Evolutionary conservation across 73 alveolate genomes (phyloP), one percentile per base, ranked within the genome.

Genomic region (Paramecium pentaurelia): DNA sequence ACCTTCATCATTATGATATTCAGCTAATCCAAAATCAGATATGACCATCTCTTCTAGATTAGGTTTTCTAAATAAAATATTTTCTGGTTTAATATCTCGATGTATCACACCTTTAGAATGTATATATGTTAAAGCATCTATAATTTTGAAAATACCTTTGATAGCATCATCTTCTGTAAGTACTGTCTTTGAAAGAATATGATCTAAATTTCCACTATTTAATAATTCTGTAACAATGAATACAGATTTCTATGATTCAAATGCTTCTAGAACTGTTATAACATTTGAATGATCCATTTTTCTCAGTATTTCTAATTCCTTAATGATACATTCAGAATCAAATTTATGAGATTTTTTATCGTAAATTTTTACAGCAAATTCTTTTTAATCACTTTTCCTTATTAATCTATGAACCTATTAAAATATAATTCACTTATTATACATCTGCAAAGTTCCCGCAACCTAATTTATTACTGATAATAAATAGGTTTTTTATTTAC

Each of bases 81-180:
- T 89, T 30, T 89, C 90, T 47, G 94, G 92, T 71, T 89, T 89
- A 14, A 89, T 89, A 49, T 89, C 94, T 89, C 94, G 47, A 36
- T 89, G 94, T 12, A 89, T 58, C 9, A 89, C 83, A 12, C 92
- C 92, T 25, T 71, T 42, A 18, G 86, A 25, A n/a, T 89, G 94
- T 8, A 89, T 64, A 42, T 60, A 60, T 14, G 60, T 49, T 34
- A 87, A 27, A 14, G 83, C 93, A 60, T 58, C 86, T 2, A 49
- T 30, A 27, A 86, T 36, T 60, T 47, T 64, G 9, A 32, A 64
- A 2, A 64, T 34, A 8, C 84, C 47, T 64, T 64, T 64, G 5
- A 64, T 64, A 14, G 84, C 47, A n/a, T 64, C 84, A 2, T 64
- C 84, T 32, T 64, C 84, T 20, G 84, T 5, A 12, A 64, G 47